Base-by-base conservation (phyloP, 2,329 filamentous ascomycete species). In the Lachnellula hyalina region DNA sequence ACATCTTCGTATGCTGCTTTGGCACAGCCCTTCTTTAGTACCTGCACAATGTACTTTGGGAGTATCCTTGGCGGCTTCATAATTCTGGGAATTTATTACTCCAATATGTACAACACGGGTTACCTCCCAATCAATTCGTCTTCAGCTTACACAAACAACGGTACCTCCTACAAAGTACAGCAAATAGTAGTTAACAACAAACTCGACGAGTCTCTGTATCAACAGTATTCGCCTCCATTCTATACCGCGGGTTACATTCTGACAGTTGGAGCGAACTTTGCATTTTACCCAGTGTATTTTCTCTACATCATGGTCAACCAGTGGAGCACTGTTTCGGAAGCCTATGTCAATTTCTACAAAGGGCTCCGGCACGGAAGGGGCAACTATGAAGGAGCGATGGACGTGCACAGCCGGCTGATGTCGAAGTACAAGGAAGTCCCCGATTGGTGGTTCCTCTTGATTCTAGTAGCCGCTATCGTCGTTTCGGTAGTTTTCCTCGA, bases 61-160 rank as follows among this genome's bases (percentile, higher is more conserved):
- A 59, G 64, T 15, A 64, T 66, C 15, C 54, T 70, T 9, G 54
- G 59, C 19, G 59, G 21, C n/a, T 57, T 57, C 40, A 55, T 61
- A 25, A 58, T 58, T 42, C 51, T 60, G 2, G 58, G 51, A 12
- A 56, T 61, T 7, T 62, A 68, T 67, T 72, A 71, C 56, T 71
- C 54, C 1, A 60, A 60, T 17, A 73, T 72, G 32, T 73, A 72
- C 58, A 70, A 72, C 53, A 72, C 75, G 0, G 74, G 70, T 0
- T 79, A 75, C 44, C 67, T 79, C 4, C 77, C 76, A 6, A 76
- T 78, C 62, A 79, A 79, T 67, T 74, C 74, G 0, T 73, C 71
- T 1, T 67, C 68, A 0, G 74, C 74, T 19, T 79, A 76, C 41
- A 72, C 75, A 47, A 75, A 79, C 53, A 71, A 72, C 3, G 74